Evolutionary conservation across 2,329 filamentous ascomycete genomes (phyloP).

Genomic region (Cucurbitaria berberidis): DNA sequence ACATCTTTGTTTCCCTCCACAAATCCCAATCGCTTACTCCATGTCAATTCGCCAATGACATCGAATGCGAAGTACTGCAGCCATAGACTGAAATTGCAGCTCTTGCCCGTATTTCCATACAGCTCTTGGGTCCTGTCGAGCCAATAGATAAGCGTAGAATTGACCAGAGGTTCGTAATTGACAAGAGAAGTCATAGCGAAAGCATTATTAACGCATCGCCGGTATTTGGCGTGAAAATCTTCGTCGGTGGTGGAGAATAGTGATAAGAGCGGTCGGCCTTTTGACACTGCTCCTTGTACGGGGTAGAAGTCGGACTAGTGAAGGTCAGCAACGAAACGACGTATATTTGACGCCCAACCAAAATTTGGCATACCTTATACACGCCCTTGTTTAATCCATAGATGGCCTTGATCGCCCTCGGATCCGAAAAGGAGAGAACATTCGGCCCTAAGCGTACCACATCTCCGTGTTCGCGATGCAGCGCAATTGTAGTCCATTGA

Average conservation of each 20-base stretch:
- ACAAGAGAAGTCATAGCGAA: conserved; percentile 80
- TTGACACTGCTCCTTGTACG: conserved; percentile 74
- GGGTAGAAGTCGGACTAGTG: conserved; percentile 77
- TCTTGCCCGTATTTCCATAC: conserved; percentile 50
- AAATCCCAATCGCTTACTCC: conserved; percentile 76
- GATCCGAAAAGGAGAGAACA: conserved; percentile 73
- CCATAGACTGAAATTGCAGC: conserved; percentile 73
- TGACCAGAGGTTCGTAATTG: conserved; percentile 80
- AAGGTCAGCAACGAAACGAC: conserved; percentile 3
- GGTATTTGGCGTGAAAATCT: conserved; percentile 75
- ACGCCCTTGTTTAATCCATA: conserved; percentile 86
- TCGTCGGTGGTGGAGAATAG: conserved; percentile 80
- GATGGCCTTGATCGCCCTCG: conserved; percentile 74
- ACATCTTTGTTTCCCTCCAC: conserved; percentile 76
- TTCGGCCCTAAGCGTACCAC: conserved; percentile 79
- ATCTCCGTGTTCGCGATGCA: conserved; percentile 75
- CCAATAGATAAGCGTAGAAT: conserved; percentile 75
- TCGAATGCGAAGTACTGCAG: conserved; percentile 84
- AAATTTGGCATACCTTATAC: conserved; percentile 64
- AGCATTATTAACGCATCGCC: conserved; percentile 75
- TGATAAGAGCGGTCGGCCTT: conserved; percentile 71
- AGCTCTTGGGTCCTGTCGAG: conserved; percentile 58
- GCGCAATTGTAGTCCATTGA: conserved; percentile 69
- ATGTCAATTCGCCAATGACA: conserved; percentile 79
- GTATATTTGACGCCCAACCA: not conserved